Percentiles rank a stretch among this genome's conserved stretches.
phyloP scores from a whole-genome alignment of 2,329 filamentous ascomycete species.

The Chaetomium sp. region DNA sequence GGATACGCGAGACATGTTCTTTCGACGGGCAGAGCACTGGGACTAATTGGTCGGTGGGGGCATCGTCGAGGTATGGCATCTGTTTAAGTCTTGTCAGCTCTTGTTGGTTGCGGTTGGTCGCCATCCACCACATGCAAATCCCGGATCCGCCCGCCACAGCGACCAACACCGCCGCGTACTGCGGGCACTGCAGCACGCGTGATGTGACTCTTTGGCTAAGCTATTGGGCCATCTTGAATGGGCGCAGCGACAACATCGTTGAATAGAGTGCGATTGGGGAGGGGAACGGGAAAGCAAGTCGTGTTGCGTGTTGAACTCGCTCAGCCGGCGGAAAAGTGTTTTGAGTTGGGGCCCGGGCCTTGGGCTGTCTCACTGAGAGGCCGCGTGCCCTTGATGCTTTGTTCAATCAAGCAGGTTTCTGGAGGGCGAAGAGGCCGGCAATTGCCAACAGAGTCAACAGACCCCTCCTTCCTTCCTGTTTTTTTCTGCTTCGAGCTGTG shows the following conservation, averaged over 20 bases:
- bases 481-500: no score
- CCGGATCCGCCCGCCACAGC: background rate
- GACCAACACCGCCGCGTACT: background rate
- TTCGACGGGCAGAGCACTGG: background rate
- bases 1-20: background rate
- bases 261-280: background rate
- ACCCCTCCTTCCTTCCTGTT: no score
- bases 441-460: no score
- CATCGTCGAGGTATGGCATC: background rate
- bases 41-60: background rate
- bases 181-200: background rate
- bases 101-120: background rate
- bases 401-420: no score
- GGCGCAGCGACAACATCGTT: background rate
- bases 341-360: no score
- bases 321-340: no score
- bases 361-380: no score
- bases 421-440: no score
- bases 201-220: background rate
- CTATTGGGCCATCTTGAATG: background rate
- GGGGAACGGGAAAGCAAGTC: background rate
- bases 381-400: no score
- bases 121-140: background rate
- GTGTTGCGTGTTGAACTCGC: background rate
- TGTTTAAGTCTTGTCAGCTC: no score